Evolutionary conservation across 352 stramenopile genomes (phyloP).

Genomic region (Phytophthora boehmeriae): DNA sequence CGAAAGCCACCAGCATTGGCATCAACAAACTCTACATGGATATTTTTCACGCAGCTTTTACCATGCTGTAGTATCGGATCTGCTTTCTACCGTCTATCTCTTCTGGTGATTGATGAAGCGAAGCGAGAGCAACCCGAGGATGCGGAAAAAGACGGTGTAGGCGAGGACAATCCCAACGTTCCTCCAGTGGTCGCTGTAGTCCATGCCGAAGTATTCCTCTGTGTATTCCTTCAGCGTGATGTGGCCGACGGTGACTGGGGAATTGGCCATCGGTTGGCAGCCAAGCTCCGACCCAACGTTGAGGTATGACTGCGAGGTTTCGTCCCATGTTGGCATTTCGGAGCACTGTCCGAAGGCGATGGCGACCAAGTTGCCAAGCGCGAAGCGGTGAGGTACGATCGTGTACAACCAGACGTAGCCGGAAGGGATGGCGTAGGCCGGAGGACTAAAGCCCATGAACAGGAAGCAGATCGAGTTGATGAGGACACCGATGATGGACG

Average conservation of each 20-base stretch:
- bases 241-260: constrained; percentile 28
- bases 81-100: constrained; percentile 27
- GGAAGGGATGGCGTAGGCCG: constrained; percentile 14
- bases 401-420: constrained; percentile 24
- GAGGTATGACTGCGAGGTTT: constrained; percentile 17
- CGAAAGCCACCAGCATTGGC: background rate
- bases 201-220: constrained; percentile 33
- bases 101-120: constrained; percentile 52
- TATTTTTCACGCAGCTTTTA: background rate
- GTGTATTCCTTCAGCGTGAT: constrained; percentile 36
- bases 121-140: constrained; percentile 38
- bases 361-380: constrained; percentile 6
- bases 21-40: background rate
- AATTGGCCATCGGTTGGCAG: constrained; percentile 25
- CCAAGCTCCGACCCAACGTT: constrained; percentile 31
- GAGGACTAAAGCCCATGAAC: constrained; percentile 40
- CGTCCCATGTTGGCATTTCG: constrained; percentile 23
- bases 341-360: constrained; percentile 28
- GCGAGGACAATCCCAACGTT: constrained; percentile 31
- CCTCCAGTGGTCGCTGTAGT: constrained; percentile 19
- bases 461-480: constrained; percentile 52
- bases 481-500: constrained; percentile 45
- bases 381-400: constrained; percentile 6
- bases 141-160: constrained; percentile 38
- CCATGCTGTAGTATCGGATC: background rate